phyloP scores from a whole-genome alignment of 257 asterid genomes.

The Nicotiana knightiana region DNA sequence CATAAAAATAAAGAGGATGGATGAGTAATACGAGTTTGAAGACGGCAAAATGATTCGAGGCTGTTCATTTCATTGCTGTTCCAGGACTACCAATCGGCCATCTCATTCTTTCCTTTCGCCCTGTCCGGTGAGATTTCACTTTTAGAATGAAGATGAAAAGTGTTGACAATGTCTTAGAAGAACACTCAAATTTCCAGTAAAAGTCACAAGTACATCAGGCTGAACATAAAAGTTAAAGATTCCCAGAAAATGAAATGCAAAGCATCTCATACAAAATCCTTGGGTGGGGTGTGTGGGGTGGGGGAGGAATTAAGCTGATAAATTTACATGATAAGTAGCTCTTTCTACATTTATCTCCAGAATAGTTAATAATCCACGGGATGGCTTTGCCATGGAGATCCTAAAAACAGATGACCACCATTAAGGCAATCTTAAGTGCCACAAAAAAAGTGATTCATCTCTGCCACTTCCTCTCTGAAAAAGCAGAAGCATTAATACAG shows the following conservation, averaged over 20 bases:
- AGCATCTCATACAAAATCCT: slow-evolving; percentile 8
- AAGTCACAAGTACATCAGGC: slow-evolving; percentile 1
- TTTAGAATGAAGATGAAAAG: background rate
- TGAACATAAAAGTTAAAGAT: background rate
- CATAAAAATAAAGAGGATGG: no score
- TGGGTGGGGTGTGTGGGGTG: background rate
- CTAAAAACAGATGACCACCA: background rate
- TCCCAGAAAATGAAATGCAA: background rate
- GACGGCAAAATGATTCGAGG: no score
- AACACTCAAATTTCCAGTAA: slow-evolving; percentile 1
- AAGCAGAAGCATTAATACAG: background rate
- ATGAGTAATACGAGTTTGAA: no score
- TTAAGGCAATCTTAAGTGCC: background rate
- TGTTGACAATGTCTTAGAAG: background rate
- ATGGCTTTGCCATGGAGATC: background rate
- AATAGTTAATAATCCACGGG: background rate
- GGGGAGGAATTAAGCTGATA: background rate
- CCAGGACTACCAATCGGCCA: no score
- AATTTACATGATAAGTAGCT: slow-evolving; percentile 24
- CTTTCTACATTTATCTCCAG: slow-evolving; percentile 26
- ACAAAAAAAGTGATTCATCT: slow-evolving; percentile 27
- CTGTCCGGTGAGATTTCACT: background rate
- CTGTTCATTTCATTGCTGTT: no score
- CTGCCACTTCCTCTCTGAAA: slow-evolving; percentile 82
- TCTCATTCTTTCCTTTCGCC: no score